These are phyloP conservation scores for Waitea zeae DNA, from an alignment of 1,284 basidiomycete genomes.

Conservation along the genomic window DNA sequence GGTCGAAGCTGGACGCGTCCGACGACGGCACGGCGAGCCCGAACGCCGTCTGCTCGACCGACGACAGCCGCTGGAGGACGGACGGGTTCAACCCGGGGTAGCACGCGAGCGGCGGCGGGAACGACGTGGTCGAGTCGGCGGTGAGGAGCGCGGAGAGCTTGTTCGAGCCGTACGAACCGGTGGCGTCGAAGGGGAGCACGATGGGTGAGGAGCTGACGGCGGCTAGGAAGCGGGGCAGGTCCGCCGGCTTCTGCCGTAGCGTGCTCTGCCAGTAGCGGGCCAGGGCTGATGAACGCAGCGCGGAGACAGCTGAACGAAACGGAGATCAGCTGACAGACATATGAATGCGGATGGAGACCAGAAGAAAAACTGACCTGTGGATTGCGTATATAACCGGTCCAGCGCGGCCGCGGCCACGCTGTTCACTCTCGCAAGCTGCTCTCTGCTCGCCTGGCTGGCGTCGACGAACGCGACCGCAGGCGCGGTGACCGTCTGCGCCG, in stretches of 20 bases:
- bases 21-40: conserved; percentile 18
- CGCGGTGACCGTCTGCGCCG: conserved; percentile 27
- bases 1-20: conserved; percentile 19
- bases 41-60: conserved; percentile 32
- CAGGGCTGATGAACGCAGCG: conserved; percentile 29
- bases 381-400: conserved; percentile 41
- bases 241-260: conserved; percentile 24
- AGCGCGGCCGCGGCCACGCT: conserved; percentile 19
- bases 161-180: conserved; percentile 14
- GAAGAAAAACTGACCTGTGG: conserved; percentile 25
- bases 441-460: conserved; percentile 26
- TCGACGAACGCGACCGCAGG: conserved; percentile 24
- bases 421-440: conserved; percentile 27
- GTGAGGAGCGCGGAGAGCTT: conserved; percentile 21
- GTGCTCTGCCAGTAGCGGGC: conserved; percentile 35
- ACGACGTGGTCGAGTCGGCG: conserved; percentile 21
- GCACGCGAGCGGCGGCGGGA: conserved; percentile 43
- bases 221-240: conserved; percentile 27
- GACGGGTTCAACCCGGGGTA: conserved; percentile 27
- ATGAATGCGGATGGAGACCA: conserved; percentile 1
- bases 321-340: conserved; percentile 5
- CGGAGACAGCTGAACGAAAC: conserved; percentile 31
- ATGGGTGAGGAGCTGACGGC: conserved; percentile 28
- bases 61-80: conserved; percentile 22
- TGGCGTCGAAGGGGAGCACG: conserved; percentile 42